A percentile compares a stretch with the other conserved stretches of the same genome.
These are phyloP conservation scores for Coemansia sp. DNA, from an alignment of 192 early-diverging fungal species.

Conservation along the genomic window DNA sequence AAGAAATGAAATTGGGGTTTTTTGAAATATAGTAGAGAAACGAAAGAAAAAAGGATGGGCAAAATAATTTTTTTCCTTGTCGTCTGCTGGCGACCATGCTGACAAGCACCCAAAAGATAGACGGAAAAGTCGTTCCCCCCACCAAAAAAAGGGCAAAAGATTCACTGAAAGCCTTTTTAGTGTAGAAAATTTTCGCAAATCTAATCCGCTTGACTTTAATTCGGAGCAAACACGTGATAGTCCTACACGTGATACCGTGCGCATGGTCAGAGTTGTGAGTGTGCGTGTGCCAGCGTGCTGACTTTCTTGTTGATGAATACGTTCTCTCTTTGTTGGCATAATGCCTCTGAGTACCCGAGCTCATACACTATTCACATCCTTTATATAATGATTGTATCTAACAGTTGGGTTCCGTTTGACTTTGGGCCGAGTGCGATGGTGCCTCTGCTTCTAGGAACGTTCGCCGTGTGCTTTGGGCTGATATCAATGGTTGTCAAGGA, in stretches of 20 bases:
- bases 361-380: background rate
- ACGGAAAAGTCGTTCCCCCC: background rate
- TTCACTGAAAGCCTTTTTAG: too few species aligned
- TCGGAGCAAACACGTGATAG: too few species aligned
- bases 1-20: slow-evolving; percentile 21
- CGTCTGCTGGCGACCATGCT: background rate
- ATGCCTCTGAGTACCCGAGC: background rate
- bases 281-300: too few species aligned
- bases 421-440: slow-evolving; percentile 17
- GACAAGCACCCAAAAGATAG: background rate
- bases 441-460: slow-evolving; percentile 60
- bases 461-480: slow-evolving; percentile 63
- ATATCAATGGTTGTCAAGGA: slow-evolving; percentile 66
- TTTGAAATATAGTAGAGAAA: slow-evolving; percentile 28
- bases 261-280: too few species aligned
- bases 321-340: background rate
- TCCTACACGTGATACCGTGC: too few species aligned
- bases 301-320: too few species aligned
- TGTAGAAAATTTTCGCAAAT: background rate
- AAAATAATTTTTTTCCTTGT: background rate
- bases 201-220: too few species aligned
- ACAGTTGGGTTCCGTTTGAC: slow-evolving; percentile 17
- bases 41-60: slow-evolving; percentile 10
- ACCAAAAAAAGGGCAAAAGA: background rate
- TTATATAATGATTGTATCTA: background rate